phyloP scores from a whole-genome alignment of 352 stramenopile genomes.

The Bremia lactucae region DNA sequence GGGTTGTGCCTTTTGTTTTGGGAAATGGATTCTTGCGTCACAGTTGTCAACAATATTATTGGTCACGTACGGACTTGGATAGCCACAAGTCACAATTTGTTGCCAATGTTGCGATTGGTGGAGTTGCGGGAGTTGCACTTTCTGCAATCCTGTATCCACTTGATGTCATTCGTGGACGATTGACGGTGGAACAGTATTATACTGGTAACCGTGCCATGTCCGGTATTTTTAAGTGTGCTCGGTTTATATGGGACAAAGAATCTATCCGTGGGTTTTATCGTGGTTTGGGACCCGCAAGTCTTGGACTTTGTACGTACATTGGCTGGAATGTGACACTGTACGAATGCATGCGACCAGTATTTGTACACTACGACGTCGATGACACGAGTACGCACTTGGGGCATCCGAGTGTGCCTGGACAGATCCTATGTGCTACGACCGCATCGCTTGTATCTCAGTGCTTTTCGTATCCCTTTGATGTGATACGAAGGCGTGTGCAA shows the following conservation, averaged over 20 bases:
- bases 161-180: slow-evolving; percentile 59
- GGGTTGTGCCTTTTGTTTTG: slow-evolving; percentile 68
- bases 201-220: slow-evolving; percentile 28
- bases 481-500: slow-evolving; percentile 72
- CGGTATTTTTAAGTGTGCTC: slow-evolving; percentile 46
- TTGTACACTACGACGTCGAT: slow-evolving; percentile 68
- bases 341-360: slow-evolving; percentile 67
- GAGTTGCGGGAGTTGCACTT: slow-evolving; percentile 53
- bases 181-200: slow-evolving; percentile 66
- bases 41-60: slow-evolving; percentile 55
- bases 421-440: slow-evolving; percentile 66
- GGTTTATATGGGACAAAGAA: slow-evolving; percentile 36
- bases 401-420: slow-evolving; percentile 56
- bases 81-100: slow-evolving; percentile 19
- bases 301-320: slow-evolving; percentile 77
- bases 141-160: slow-evolving; percentile 69
- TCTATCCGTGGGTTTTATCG: slow-evolving; percentile 57
- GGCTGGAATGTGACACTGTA: slow-evolving; percentile 80
- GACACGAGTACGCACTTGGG: slow-evolving; percentile 39
- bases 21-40: slow-evolving; percentile 74
- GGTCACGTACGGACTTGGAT: too few relatives aligned
- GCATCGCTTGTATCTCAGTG: slow-evolving; percentile 63
- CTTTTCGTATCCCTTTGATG: slow-evolving; percentile 71
- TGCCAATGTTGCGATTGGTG: slow-evolving; percentile 51
- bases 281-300: slow-evolving; percentile 53